Base-by-base conservation (phyloP, 2,329 filamentous ascomycete species). In the Trichothecium roseum region DNA sequence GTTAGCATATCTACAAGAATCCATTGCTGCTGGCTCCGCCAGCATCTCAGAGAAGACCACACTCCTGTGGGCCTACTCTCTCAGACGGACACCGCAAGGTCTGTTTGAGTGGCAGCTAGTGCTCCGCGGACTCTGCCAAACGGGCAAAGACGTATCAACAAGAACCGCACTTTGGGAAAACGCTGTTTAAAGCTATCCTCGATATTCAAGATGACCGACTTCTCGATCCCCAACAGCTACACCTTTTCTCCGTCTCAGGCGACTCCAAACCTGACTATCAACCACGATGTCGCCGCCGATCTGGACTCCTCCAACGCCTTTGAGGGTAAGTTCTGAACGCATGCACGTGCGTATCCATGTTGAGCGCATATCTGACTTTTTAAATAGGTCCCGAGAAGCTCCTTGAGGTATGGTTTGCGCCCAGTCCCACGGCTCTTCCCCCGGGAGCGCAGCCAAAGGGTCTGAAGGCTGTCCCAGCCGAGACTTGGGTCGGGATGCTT, bases 21-120 rank as follows among this genome's bases (percentile, higher is more conserved):
- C 47, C 52, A 72, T 72, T 84, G 76, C 72, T 77, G 82, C 83
- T 87, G 84, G 84, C 83, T 82, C 74, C 75, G 84, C 86, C 84
- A 89, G 82, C 84, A 74, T 73, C 69, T 62, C 10, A 63, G 54
- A 50, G 52, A 62, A 61, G 60, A 64, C 68, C 66, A 69, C 72
- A 68, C 63, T 74, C 71, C 74, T 77, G 82, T 91, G 86, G 85
- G 86, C 84, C 86, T 91, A 87, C 85, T 91, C 83, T 88, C 84
- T 88, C 84, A 84, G 78, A 74, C 86, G 84, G 72, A 84, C 83
- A 72, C 81, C 78, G 77, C 82, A 86, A 81, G 76, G 82, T 88
- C 88, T 85, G 84, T 89, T 86, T 93, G 85, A 78, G 85, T 74
- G 78, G 84, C 79, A 93, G 87, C 86, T 83, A 87, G 86, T 84